These are phyloP conservation scores for Cladosporium oxysporum DNA, from an alignment of 2,329 filamentous ascomycete genomes.

Conservation along the genomic window DNA sequence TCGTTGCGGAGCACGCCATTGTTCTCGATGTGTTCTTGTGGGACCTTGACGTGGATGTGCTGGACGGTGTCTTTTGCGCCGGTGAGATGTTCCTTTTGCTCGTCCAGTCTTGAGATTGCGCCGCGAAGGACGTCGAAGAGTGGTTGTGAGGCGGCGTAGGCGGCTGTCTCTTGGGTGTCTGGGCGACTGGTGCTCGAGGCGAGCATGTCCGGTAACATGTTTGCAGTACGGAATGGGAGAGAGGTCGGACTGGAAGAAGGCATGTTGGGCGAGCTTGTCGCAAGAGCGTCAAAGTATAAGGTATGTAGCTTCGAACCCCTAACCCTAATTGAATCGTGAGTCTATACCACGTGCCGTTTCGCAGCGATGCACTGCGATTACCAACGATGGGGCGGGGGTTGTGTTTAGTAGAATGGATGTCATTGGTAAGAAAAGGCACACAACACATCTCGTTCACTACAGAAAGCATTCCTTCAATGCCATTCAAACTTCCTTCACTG, in stretches of 20 bases:
- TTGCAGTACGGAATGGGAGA: neutral
- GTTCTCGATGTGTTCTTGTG: slow-evolving; percentile 25
- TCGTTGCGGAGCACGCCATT: slow-evolving; percentile 22
- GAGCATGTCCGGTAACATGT: slow-evolving; percentile 16
- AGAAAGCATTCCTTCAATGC: neutral
- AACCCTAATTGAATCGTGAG: neutral
- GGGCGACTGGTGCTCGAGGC: slow-evolving; percentile 14
- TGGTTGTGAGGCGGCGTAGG: slow-evolving; percentile 35
- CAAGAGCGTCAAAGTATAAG: neutral
- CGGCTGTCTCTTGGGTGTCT: slow-evolving; percentile 25
- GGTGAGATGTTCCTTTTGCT: slow-evolving; percentile 29
- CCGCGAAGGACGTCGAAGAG: slow-evolving; percentile 33
- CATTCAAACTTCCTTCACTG: neutral
- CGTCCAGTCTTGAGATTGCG: slow-evolving; percentile 24
- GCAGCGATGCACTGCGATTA: neutral
- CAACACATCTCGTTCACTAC: neutral
- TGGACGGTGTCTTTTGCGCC: slow-evolving; percentile 32
- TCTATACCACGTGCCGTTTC: neutral
- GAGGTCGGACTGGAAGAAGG: neutral
- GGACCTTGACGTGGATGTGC: slow-evolving; percentile 33
- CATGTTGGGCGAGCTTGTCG: neutral
- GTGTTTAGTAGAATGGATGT: too few species aligned
- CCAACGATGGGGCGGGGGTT: neutral
- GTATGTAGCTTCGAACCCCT: neutral
- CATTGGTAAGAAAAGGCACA: too few species aligned